Conservation (phyloP, 2,329 filamentous ascomycete genomes). For the Aspergillus pseudoterreus region DNA sequence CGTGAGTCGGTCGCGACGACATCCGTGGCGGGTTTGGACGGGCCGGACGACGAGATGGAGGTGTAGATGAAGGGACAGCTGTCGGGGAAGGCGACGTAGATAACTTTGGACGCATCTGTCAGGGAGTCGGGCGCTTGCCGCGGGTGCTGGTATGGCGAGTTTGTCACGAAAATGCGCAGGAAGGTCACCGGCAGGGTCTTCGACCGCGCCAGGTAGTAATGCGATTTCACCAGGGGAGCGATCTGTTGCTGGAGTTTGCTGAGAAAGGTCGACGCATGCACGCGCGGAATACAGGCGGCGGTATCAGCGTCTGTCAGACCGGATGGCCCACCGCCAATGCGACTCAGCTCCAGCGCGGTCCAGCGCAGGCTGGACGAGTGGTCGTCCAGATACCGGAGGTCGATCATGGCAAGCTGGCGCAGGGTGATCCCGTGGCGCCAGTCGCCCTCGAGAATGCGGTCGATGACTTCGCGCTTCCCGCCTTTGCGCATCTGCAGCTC, state of each 20-base stretch:
- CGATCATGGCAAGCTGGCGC: slow-evolving; percentile 53
- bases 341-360: slow-evolving; percentile 50
- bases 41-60: slow-evolving; percentile 44
- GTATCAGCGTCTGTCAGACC: slow-evolving; percentile 26
- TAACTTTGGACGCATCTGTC: slow-evolving; percentile 63
- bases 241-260: slow-evolving; percentile 71
- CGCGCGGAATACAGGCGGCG: slow-evolving; percentile 56
- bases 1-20: slow-evolving; percentile 6
- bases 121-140: slow-evolving; percentile 34
- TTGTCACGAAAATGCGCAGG: slow-evolving; percentile 73
- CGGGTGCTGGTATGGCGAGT: slow-evolving; percentile 70
- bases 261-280: slow-evolving; percentile 77
- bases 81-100: slow-evolving; percentile 80
- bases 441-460: slow-evolving; percentile 55
- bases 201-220: slow-evolving; percentile 76
- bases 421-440: slow-evolving; percentile 55
- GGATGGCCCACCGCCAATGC: slow-evolving; percentile 14
- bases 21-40: slow-evolving; percentile 29
- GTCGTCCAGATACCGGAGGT: slow-evolving; percentile 52
- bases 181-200: slow-evolving; percentile 62
- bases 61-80: slow-evolving; percentile 72
- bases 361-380: slow-evolving; percentile 50
- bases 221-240: slow-evolving; percentile 74
- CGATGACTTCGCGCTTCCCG: slow-evolving; percentile 52
- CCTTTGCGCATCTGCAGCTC: slow-evolving; percentile 55